These are phyloP conservation scores for Aspergillus fumigatiaffinis DNA, from an alignment of 2,329 filamentous ascomycete species.

Conservation along the genomic window DNA sequence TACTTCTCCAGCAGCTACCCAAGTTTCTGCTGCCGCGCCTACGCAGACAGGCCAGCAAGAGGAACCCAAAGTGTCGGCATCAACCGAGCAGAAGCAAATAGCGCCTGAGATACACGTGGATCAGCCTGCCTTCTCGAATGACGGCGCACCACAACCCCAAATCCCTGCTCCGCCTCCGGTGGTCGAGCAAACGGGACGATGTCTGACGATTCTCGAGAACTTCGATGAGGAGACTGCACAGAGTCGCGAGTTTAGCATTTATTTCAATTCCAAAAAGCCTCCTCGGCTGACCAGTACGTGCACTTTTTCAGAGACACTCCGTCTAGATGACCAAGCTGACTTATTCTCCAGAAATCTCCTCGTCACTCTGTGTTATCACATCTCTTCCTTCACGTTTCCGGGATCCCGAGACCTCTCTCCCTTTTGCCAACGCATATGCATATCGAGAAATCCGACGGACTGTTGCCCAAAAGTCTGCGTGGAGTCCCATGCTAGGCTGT, in stretches of 20 bases:
- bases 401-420: conserved; percentile 78
- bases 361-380: conserved; percentile 73
- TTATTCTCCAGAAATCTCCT: conserved; percentile 36
- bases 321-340: neutral
- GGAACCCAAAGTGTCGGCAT: neutral
- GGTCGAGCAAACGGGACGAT: conserved; percentile 52
- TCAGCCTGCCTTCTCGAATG: conserved; percentile 9
- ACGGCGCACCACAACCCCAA: conserved; percentile 21
- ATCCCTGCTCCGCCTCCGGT: conserved; percentile 31
- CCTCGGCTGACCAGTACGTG: conserved; percentile 46
- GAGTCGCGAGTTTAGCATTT: conserved; percentile 51
- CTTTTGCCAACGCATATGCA: conserved; percentile 73
- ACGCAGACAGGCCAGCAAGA: conserved; percentile 3
- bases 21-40: neutral
- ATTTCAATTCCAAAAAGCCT: conserved; percentile 52
- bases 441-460: conserved; percentile 75
- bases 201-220: conserved; percentile 56
- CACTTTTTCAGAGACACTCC: conserved; percentile 6
- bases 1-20: neutral
- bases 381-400: conserved; percentile 75
- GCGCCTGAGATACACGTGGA: conserved; percentile 16
- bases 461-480: conserved; percentile 69
- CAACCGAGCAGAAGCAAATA: conserved; percentile 7
- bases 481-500: conserved; percentile 75
- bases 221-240: conserved; percentile 55